phyloP scores from a whole-genome alignment of 768 basidiomycete genomes.

The Rhodotorula babjevae region DNA sequence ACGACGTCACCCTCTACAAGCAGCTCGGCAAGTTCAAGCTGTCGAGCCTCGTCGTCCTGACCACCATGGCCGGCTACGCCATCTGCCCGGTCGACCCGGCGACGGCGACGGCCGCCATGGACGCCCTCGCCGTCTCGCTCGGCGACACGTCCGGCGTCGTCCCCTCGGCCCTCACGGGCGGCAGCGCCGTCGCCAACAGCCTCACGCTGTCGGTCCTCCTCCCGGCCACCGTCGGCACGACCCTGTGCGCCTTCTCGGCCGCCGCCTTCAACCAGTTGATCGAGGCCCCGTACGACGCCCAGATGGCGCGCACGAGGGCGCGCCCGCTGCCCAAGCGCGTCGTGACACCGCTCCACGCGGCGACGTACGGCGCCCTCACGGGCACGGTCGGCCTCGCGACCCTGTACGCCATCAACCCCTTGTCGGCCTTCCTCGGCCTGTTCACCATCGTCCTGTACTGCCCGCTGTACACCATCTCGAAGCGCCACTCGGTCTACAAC shows the following conservation, averaged over 20 bases:
- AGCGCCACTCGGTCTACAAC: constrained; percentile 72
- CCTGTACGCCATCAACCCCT: constrained; percentile 74
- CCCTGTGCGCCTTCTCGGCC: constrained; percentile 84
- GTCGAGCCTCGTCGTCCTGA: constrained; percentile 75
- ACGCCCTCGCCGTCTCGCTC: constrained; percentile 40
- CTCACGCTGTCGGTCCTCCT: constrained; percentile 66
- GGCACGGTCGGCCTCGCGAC: constrained; percentile 73
- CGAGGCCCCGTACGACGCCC: constrained; percentile 92
- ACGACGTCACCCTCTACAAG: constrained; percentile 37
- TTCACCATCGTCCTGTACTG: constrained; percentile 85
- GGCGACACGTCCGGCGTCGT: not conserved
- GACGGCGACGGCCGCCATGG: constrained; percentile 35
- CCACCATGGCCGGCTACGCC: constrained; percentile 86
- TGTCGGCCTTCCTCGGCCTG: constrained; percentile 74
- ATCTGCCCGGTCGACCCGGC: constrained; percentile 81
- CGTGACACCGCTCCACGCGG: constrained; percentile 79
- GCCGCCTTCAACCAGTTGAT: constrained; percentile 92
- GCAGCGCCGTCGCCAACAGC: constrained; percentile 13
- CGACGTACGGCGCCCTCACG: constrained; percentile 68
- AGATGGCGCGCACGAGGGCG: constrained; percentile 84
- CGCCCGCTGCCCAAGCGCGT: constrained; percentile 79
- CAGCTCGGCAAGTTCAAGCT: constrained; percentile 51
- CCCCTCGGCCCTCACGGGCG: not conserved
- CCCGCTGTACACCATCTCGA: constrained; percentile 85
- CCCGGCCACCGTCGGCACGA: constrained; percentile 80